A percentile compares a stretch with the other conserved stretches of the same genome.
Evolutionary conservation across 352 stramenopile genomes (phyloP).

Genomic region (Blastocystis sp.): DNA sequence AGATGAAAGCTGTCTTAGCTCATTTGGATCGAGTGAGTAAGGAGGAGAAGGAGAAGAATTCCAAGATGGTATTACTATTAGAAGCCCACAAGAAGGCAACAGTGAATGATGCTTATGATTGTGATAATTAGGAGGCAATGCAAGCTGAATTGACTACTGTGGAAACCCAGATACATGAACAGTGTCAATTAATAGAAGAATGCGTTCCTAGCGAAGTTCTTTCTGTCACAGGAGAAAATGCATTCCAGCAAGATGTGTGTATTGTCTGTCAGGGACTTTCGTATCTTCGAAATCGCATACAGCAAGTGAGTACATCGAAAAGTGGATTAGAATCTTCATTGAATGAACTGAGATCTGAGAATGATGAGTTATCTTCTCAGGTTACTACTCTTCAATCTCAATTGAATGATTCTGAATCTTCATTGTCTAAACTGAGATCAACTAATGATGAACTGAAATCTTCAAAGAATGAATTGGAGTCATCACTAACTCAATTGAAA

Average conservation of each 20-base stretch:
- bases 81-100: background rate
- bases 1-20: conserved; percentile 41
- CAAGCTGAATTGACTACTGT: background rate
- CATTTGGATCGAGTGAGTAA: conserved; percentile 15
- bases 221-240: background rate
- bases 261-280: background rate
- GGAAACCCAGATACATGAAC: background rate
- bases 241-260: background rate
- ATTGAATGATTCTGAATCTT: background rate
- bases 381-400: background rate
- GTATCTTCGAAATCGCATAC: background rate
- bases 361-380: background rate
- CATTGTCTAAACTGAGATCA: background rate
- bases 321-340: background rate
- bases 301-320: background rate
- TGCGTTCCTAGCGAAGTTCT: conserved; percentile 3
- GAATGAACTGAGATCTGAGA: background rate
- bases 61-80: background rate
- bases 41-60: conserved; percentile 29
- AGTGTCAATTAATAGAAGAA: background rate
- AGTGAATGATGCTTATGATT: background rate
- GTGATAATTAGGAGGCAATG: conserved; percentile 10
- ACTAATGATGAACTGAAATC: background rate
- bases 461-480: background rate
- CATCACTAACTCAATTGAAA: background rate